phyloP scores from a whole-genome alignment of 129 eudicot species.

The Sambucus nigra region DNA sequence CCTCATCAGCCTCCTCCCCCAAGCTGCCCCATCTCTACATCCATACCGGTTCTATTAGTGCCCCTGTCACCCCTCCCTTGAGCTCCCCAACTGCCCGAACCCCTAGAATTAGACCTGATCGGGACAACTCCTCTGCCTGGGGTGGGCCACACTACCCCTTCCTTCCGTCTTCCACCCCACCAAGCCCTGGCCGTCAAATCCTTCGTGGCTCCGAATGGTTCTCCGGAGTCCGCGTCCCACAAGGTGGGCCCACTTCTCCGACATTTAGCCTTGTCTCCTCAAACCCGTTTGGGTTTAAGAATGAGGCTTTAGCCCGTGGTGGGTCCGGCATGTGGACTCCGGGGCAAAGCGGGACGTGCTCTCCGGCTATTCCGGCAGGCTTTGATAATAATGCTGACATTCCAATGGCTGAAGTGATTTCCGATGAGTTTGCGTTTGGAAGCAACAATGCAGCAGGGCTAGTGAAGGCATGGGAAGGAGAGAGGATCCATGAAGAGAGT shows the following conservation, averaged over 20 bases:
- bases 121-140: constrained; percentile 25
- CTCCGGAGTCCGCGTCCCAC: constrained; percentile 30
- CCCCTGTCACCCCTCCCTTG: constrained; percentile 87
- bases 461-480: constrained; percentile 95
- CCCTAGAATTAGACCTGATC: constrained; percentile 25
- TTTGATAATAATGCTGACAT: constrained; percentile 42
- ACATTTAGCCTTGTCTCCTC: constrained; percentile 65
- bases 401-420: constrained; percentile 45
- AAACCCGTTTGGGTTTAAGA: constrained; percentile 58
- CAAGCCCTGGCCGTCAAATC: constrained; percentile 53
- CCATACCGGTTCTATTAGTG: constrained; percentile 73
- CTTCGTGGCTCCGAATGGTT: constrained; percentile 42
- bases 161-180: constrained; percentile 65
- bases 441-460: constrained; percentile 25
- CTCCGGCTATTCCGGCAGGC: constrained; percentile 56
- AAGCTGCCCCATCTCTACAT: constrained; percentile 36
- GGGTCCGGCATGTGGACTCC: constrained; percentile 66
- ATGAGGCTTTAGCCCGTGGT: constrained; percentile 22
- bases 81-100: constrained; percentile 64
- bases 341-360: constrained; percentile 80
- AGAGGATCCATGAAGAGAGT: constrained; percentile 69
- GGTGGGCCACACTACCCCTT: constrained; percentile 32
- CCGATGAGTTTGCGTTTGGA: constrained; percentile 77
- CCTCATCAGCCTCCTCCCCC: constrained; percentile 51
- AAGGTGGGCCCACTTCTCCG: constrained; percentile 61